phyloP scores from a whole-genome alignment of 805 yeast genomes.

The Hanseniaspora meyeri region DNA sequence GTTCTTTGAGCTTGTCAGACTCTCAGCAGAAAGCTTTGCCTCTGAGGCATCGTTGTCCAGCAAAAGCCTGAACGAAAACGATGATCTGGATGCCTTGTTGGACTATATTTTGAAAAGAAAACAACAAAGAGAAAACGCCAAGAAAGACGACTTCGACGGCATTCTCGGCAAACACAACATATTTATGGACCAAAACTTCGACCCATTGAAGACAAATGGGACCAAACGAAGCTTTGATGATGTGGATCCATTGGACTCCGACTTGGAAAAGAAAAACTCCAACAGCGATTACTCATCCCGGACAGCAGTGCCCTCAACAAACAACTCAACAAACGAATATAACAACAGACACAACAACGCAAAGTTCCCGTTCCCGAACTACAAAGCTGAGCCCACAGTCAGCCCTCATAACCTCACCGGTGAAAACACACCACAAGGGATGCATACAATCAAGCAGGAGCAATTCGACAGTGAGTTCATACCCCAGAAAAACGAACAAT shows the following conservation, averaged over 20 bases:
- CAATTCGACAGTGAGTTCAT: not conserved
- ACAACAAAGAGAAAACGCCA: not conserved
- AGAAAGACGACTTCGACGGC: not conserved
- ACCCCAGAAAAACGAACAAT: not conserved
- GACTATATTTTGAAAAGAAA: slow-evolving; percentile 7
- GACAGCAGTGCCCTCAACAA: not conserved
- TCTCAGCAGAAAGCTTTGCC: not conserved
- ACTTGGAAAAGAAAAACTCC: not conserved
- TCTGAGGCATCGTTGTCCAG: not conserved
- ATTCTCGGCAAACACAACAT: not conserved
- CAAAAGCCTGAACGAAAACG: not conserved
- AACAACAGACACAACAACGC: not conserved
- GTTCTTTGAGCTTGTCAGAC: slow-evolving; percentile 44
- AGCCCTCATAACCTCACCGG: not conserved
- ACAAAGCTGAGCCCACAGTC: not conserved
- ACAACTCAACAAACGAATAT: not conserved
- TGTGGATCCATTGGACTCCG: not conserved
- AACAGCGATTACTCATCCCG: not conserved
- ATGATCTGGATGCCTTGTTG: not conserved
- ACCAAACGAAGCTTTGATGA: not conserved
- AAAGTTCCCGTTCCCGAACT: slow-evolving; percentile 2
- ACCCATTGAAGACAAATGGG: not conserved
- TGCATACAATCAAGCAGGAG: not conserved
- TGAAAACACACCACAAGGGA: not conserved
- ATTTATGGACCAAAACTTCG: not conserved